phyloP scores from a whole-genome alignment of 1,284 basidiomycete species.

The Chalciporus sp. region DNA sequence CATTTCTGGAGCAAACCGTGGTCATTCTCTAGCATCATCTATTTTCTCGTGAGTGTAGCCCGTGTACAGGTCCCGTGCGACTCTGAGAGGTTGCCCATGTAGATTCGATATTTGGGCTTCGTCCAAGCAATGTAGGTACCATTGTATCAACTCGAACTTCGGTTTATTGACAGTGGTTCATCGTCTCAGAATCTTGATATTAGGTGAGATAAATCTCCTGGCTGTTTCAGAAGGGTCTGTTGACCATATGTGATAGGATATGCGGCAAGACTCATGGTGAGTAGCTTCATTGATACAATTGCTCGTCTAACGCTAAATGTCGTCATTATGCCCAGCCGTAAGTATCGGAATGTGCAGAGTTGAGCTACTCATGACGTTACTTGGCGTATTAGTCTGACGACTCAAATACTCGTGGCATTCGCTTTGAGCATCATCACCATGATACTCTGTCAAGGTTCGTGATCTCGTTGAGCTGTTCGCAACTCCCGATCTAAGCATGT shows the following conservation, averaged over 20 bases:
- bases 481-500: background rate
- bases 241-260: background rate
- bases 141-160: background rate
- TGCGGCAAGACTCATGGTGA: background rate
- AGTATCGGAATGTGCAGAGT: background rate
- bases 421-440: background rate
- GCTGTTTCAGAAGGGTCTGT: too few relatives aligned
- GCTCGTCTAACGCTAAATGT: background rate
- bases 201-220: background rate
- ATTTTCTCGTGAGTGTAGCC: background rate
- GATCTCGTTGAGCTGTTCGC: background rate
- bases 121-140: background rate
- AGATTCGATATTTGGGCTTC: background rate
- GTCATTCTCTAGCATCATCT: background rate
- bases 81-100: background rate
- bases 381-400: background rate
- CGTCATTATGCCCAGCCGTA: constrained; percentile 8
- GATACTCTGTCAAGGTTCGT: constrained; percentile 14
- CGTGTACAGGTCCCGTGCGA: background rate
- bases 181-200: background rate
- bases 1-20: background rate
- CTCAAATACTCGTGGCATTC: background rate
- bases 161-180: background rate
- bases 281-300: background rate
- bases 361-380: constrained; percentile 2